Evolutionary conservation across 2,329 filamentous ascomycete genomes (phyloP), one percentile per base, ranked within the genome.

Genomic region (Acrocalymma vagum): DNA sequence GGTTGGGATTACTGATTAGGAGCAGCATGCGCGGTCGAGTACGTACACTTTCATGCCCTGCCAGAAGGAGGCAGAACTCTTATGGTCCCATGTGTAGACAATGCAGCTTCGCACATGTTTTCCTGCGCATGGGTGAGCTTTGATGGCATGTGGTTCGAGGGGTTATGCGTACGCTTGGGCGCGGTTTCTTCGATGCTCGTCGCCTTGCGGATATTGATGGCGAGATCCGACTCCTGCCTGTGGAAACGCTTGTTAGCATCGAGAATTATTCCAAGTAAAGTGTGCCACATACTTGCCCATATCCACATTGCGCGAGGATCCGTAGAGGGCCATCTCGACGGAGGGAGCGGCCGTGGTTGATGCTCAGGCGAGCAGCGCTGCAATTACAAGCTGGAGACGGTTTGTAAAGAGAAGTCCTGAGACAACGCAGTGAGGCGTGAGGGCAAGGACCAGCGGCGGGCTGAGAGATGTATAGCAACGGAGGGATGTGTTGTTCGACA

Each of bases 11-110:
- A 5, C 14, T 29, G 14, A 28, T 5, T 22, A 9, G 23, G n/a
- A n/a, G n/a, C n/a, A n/a, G n/a, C n/a, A n/a, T n/a, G n/a, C n/a
- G n/a, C n/a, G n/a, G n/a, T n/a, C n/a, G n/a, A n/a, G n/a, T 35
- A 58, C 87, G 58, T 81, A 95, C 87, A 97, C 92, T 84, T 99
- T 99, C 82, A 99, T 95, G 68, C 92, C 93, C 42, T 90, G 85
- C 94, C 94, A 99, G 72, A 99, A 99, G 66, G 92, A 90, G 67
- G 85, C 81, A 27, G 92, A 95, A 53, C 88, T 95, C 76, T 95
- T 95, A 78, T 99, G 91, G 74, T 99, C 94, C 94, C 94, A 99
- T 44, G 93, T 97, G 72, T 97, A 97, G 29, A 99, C 93, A 63
- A 99, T 99, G 68, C 90, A 95, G 71, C 88, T 91, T 66, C 94